Conservation (phyloP, 352 stramenopile species). For the Phytophthora podocarpi region DNA sequence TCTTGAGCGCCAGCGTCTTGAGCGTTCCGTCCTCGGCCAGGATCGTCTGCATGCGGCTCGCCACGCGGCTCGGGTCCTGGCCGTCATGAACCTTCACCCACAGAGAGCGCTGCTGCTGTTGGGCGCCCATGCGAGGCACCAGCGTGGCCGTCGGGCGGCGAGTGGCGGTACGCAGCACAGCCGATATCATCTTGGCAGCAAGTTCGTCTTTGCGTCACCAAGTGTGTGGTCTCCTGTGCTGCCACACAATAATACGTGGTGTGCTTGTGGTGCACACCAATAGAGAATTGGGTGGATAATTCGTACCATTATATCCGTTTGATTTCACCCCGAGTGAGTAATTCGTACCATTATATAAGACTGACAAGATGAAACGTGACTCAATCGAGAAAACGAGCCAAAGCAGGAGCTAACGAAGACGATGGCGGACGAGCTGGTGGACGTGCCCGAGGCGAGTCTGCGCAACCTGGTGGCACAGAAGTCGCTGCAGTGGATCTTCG, state of each 20-base stretch:
- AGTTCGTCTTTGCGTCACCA: no score
- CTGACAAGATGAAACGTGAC: no score
- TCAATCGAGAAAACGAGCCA: background rate
- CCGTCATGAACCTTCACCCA: conserved; percentile 60
- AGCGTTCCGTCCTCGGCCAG: conserved; percentile 80
- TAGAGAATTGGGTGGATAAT: no score
- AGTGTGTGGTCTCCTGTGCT: no score
- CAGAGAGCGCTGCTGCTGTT: conserved; percentile 46
- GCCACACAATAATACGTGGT: no score
- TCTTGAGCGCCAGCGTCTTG: conserved; percentile 72
- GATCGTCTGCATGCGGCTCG: conserved; percentile 67
- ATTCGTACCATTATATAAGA: no score
- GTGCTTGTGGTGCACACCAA: no score
- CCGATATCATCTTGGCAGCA: conserved; percentile 37
- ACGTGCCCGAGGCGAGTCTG: conserved; percentile 88
- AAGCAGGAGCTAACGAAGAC: background rate
- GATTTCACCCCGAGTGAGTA: no score
- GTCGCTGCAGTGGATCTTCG: conserved; percentile 95
- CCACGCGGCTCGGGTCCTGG: conserved; percentile 55
- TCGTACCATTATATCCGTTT: no score
- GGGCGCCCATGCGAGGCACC: conserved; percentile 11
- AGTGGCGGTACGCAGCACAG: conserved; percentile 34
- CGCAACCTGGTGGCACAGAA: conserved; percentile 91
- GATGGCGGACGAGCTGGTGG: conserved; percentile 39
- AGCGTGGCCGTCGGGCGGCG: conserved; percentile 22